Evolutionary conservation across 805 yeast species (phyloP).

Genomic region (Hanseniaspora clermontiae): DNA sequence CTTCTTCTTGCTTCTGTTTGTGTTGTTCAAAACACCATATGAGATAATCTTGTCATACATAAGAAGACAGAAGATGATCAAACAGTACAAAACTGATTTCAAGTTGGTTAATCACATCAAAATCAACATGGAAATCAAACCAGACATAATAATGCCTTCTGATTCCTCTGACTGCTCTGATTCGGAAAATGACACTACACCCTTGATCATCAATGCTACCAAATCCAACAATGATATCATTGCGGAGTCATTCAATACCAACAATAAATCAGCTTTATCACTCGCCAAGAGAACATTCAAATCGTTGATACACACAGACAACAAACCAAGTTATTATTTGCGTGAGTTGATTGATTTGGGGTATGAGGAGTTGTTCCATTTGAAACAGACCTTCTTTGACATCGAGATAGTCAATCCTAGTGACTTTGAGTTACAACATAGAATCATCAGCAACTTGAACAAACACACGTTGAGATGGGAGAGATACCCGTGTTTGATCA

Average conservation of each 20-base stretch:
- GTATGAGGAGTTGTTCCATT: constrained; percentile 17
- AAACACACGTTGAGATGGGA: constrained; percentile 41
- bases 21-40: constrained; percentile 4
- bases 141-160: background rate
- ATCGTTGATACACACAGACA: constrained; percentile 19
- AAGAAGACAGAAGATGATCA: constrained; percentile 4
- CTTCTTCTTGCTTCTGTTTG: background rate
- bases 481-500: constrained; percentile 58
- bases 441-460: constrained; percentile 47
- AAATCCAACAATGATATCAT: constrained; percentile 8
- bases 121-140: background rate
- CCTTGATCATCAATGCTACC: background rate
- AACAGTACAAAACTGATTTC: constrained; percentile 3
- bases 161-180: background rate
- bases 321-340: constrained; percentile 23
- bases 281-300: constrained; percentile 9
- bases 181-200: background rate
- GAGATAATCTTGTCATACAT: constrained; percentile 1
- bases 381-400: constrained; percentile 20
- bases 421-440: constrained; percentile 30
- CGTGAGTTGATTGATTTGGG: constrained; percentile 23
- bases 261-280: constrained; percentile 3
- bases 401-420: constrained; percentile 28
- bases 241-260: constrained; percentile 1
- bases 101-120: constrained; percentile 7